Conservation (phyloP, 345 rosid species). For the Rhodamnia argentea region DNA sequence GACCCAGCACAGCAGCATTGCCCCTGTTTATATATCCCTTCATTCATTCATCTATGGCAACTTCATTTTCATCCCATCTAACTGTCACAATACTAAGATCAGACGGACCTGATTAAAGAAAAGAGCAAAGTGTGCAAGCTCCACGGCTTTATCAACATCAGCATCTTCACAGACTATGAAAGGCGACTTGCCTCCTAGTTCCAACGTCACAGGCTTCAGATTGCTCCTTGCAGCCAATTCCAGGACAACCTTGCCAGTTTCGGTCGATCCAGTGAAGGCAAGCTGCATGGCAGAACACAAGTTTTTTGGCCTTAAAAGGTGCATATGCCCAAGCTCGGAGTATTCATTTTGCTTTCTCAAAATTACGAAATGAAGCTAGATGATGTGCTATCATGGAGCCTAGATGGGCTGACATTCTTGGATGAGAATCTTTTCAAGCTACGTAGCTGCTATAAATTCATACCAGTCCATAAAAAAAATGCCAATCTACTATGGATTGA, state of each 20-base stretch:
- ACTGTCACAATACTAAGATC: neutral
- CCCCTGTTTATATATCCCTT: conserved; percentile 31
- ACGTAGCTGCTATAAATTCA: neutral
- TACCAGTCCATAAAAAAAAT: neutral
- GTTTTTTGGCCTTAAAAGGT: neutral
- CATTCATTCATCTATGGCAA: neutral
- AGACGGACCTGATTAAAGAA: conserved; percentile 81
- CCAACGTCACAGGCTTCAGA: conserved; percentile 87
- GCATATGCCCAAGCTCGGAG: neutral
- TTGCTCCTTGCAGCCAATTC: conserved; percentile 84
- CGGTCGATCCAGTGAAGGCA: conserved; percentile 92
- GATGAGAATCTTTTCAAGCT: neutral
- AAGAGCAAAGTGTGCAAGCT: conserved; percentile 84
- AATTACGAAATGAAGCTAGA: neutral
- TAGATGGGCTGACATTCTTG: neutral
- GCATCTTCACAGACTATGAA: conserved; percentile 91
- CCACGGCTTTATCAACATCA: conserved; percentile 77
- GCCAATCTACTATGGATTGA: neutral
- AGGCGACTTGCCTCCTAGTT: conserved; percentile 98
- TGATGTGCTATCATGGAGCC: neutral
- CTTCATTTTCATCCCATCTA: neutral
- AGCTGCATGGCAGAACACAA: conserved; percentile 28
- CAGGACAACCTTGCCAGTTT: conserved; percentile 62
- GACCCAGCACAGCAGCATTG: conserved; percentile 99
- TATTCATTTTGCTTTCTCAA: neutral